These are phyloP conservation scores for Calonectria hawksworthii DNA, from an alignment of 2,329 filamentous ascomycete genomes.

Conservation along the genomic window DNA sequence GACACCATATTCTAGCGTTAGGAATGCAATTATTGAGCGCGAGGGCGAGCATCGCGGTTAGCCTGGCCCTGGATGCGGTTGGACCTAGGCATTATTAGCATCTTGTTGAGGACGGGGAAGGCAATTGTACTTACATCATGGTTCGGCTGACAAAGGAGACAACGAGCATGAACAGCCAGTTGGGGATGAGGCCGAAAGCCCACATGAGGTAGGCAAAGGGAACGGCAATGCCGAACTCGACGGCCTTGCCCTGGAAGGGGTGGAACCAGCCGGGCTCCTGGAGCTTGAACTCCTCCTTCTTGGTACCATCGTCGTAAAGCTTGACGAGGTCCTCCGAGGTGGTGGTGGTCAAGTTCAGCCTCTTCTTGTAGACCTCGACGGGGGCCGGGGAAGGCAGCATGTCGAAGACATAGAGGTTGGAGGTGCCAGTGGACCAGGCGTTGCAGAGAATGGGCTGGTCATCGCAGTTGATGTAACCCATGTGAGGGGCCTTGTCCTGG, in stretches of 20 bases:
- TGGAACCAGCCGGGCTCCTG: slow-evolving; percentile 77
- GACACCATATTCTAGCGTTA: slow-evolving; percentile 10
- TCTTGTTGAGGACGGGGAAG: background rate
- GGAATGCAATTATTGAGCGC: slow-evolving; percentile 35
- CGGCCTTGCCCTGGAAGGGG: slow-evolving; percentile 78
- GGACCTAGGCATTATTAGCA: slow-evolving; percentile 52
- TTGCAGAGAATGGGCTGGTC: slow-evolving; percentile 82
- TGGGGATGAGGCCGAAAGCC: slow-evolving; percentile 75
- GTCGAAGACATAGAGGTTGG: slow-evolving; percentile 76
- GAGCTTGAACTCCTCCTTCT: slow-evolving; percentile 61
- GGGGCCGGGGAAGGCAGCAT: slow-evolving; percentile 75
- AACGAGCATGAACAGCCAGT: slow-evolving; percentile 84
- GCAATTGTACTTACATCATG: slow-evolving; percentile 75
- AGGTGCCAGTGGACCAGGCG: slow-evolving; percentile 76
- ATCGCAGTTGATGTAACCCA: slow-evolving; percentile 81
- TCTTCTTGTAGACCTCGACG: slow-evolving; percentile 74
- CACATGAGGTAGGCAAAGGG: slow-evolving; percentile 78
- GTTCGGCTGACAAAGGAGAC: slow-evolving; percentile 80
- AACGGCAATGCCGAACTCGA: slow-evolving; percentile 72
- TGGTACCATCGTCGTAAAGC: slow-evolving; percentile 65
- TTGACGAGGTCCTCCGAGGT: slow-evolving; percentile 74
- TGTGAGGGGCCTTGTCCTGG: slow-evolving; percentile 73
- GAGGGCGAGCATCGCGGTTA: slow-evolving; percentile 25
- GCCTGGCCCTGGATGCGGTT: slow-evolving; percentile 50
- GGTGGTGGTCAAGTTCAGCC: slow-evolving; percentile 78